These are phyloP conservation scores for Ceratobasidium sp. DNA, from an alignment of 1,284 basidiomycete genomes.

Conservation along the genomic window DNA sequence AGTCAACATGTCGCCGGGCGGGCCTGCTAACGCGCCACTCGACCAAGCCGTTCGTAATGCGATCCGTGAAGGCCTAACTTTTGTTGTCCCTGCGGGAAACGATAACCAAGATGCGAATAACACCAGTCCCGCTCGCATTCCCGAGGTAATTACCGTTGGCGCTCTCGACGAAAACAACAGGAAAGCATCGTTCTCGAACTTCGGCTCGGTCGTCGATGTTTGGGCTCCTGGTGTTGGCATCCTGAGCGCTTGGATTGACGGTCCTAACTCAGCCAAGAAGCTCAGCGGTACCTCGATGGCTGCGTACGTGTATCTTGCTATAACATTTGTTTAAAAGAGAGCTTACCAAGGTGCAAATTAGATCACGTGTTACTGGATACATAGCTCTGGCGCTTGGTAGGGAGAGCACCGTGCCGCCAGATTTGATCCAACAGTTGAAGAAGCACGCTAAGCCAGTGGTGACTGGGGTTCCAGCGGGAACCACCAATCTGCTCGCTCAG, in stretches of 20 bases:
- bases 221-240: slow-evolving; percentile 73
- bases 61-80: neutral
- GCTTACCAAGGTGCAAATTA: neutral
- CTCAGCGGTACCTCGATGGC: slow-evolving; percentile 82
- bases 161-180: slow-evolving; percentile 84
- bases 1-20: neutral
- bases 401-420: neutral
- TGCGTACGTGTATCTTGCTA: slow-evolving; percentile 11
- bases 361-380: slow-evolving; percentile 42
- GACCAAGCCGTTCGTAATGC: neutral
- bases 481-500: neutral
- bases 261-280: slow-evolving; percentile 69
- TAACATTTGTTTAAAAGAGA: too few species aligned
- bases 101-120: neutral
- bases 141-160: slow-evolving; percentile 85
- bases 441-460: slow-evolving; percentile 3
- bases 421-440: neutral
- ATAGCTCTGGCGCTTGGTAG: slow-evolving; percentile 12
- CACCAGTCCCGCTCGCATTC: slow-evolving; percentile 64
- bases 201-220: slow-evolving; percentile 57
- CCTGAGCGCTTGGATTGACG: slow-evolving; percentile 77
- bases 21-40: neutral
- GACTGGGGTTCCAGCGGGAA: slow-evolving; percentile 8
- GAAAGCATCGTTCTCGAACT: slow-evolving; percentile 90
- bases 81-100: neutral